A percentile compares a stretch with the other conserved stretches of the same genome.
These are phyloP conservation scores for Monosporascus sp. DNA, from an alignment of 2,329 filamentous ascomycete species.

Conservation along the genomic window DNA sequence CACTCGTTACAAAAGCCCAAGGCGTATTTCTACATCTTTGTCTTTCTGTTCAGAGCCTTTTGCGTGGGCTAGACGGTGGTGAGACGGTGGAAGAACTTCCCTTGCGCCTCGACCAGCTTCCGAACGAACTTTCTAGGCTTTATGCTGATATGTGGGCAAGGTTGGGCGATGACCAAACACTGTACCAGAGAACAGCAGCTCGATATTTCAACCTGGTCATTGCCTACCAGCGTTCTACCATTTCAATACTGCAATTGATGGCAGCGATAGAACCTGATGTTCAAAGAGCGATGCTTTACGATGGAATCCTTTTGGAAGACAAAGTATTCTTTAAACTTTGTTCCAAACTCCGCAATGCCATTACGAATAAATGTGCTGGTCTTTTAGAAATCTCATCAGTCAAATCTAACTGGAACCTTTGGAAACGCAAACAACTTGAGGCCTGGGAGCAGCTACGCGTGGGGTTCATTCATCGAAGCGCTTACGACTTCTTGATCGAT, in stretches of 20 bases:
- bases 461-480: slow-evolving; percentile 4
- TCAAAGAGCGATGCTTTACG: too few species aligned
- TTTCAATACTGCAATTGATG: too few species aligned
- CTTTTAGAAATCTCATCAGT: neutral
- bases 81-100: neutral
- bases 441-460: neutral
- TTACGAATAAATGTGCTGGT: slow-evolving; percentile 1
- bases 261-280: too few species aligned
- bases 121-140: slow-evolving; percentile 1
- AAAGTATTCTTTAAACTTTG: neutral
- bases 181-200: neutral
- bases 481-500: slow-evolving; percentile 3
- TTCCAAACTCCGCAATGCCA: neutral
- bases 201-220: slow-evolving; percentile 4
- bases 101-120: slow-evolving; percentile 2
- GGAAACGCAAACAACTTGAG: neutral
- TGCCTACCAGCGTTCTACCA: fast-evolving
- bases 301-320: too few species aligned
- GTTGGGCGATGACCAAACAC: slow-evolving; percentile 2
- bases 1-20: slow-evolving; percentile 1
- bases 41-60: neutral
- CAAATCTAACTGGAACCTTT: neutral
- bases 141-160: slow-evolving; percentile 6
- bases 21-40: slow-evolving; percentile 4
- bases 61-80: neutral